A percentile compares a stretch with the other conserved stretches of the same genome.
Conservation (phyloP, 352 stramenopile species). For the Globisporangium uncinulatum region DNA sequence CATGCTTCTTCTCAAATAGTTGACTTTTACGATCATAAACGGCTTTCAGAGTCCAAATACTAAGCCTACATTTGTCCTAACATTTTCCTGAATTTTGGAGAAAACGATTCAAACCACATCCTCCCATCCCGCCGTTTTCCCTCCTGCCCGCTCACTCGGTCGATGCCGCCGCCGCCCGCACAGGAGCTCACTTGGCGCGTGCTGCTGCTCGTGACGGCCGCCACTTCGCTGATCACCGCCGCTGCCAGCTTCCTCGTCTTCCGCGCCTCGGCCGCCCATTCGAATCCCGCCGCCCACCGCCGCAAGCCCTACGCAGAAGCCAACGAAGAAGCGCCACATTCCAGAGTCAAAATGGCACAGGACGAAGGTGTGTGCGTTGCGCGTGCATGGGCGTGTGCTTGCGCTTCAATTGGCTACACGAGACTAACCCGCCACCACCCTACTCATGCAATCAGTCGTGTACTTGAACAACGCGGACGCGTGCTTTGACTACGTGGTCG, state of each 20-base stretch:
- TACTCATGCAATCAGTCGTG: slow-evolving; percentile 28
- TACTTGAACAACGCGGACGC: slow-evolving; percentile 80
- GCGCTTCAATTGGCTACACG: neutral
- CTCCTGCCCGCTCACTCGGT: too few species aligned
- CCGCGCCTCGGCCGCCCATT: slow-evolving; percentile 12
- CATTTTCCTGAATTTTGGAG: too few species aligned
- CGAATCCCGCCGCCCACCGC: slow-evolving; percentile 8
- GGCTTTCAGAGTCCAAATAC: too few species aligned
- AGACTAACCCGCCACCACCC: neutral
- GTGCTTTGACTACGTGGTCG: slow-evolving; percentile 69
- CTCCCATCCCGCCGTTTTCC: too few species aligned
- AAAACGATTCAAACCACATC: too few species aligned
- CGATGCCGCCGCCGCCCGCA: neutral
- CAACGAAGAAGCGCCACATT: neutral
- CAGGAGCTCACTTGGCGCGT: slow-evolving; percentile 39
- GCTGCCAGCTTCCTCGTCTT: slow-evolving; percentile 43
- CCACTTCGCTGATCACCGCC: slow-evolving; percentile 53
- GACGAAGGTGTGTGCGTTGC: slow-evolving; percentile 2
- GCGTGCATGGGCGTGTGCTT: neutral
- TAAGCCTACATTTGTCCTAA: too few species aligned
- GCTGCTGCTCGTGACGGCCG: slow-evolving; percentile 44
- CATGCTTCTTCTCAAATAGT: too few species aligned
- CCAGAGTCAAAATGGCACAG: slow-evolving; percentile 3
- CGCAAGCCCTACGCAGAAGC: neutral
- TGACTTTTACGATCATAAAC: too few species aligned